Base-by-base conservation (phyloP, 345 rosid species). In the Populus ilicifolia region DNA sequence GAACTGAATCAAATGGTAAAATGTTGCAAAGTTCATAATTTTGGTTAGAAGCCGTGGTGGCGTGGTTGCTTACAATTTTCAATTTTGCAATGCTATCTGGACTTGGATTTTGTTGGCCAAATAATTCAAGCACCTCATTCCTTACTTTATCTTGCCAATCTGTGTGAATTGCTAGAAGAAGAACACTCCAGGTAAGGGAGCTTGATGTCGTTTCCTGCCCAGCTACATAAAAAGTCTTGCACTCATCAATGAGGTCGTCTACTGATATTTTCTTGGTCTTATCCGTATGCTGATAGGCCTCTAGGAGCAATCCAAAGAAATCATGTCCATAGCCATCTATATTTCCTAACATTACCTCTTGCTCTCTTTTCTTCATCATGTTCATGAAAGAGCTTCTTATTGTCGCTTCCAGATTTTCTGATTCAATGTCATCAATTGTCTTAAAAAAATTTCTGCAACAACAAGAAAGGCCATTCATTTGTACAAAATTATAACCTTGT, bases 71-170 rank as follows among this genome's bases (percentile, higher is more conserved):
- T 77, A 89, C 87, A 14, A 11, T 83, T 72, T 80, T 86, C 67
- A 86, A 67, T 70, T 79, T 87, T n/a, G 83, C 61, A 8, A 84
- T 48, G 77, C 77, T 74, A 29, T 84, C 85, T 50, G 63, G 38
- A 46, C 35, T 25, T 17, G 87, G 89, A 66, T 73, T 85, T 67
- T 70, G 76, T 27, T 75, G 56, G 63, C 84, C 87, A 46, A 83
- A 86, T 5, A 71, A 33, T 33, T 82, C 77, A 21, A 80, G 59
- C 29, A 82, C 85, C 70, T 87, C 88, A 38, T 64, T 80, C 76
- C 88, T 85, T 29, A 79, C 86, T 77, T 80, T 75, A 25, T 86
- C 87, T 79, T 88, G 91, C 87, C 88, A 86, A 18, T 88, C 87
- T 12, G 70, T 44, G 71, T 86, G 80, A n/a, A 82, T 13, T 41